phyloP scores from a whole-genome alignment of 306 rosid genomes.

The Quercus wislizeni region DNA sequence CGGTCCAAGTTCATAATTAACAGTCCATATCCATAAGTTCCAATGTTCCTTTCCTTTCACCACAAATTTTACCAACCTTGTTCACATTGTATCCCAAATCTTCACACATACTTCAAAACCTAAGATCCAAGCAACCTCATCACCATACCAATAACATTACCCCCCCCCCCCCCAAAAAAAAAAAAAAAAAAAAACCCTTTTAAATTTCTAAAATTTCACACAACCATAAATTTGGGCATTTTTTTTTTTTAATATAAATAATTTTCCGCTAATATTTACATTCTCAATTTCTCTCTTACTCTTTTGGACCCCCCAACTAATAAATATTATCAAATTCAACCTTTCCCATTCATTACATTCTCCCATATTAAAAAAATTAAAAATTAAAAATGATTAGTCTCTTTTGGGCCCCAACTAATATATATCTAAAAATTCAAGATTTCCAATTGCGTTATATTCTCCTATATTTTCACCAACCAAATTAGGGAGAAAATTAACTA shows the following conservation, averaged over 20 bases:
- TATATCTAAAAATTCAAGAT: neutral
- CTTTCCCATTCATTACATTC: too few relatives aligned
- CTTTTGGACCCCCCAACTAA: too few relatives aligned
- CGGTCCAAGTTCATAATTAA: neutral
- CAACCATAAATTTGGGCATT: neutral
- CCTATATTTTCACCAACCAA: neutral
- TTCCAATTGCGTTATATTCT: neutral
- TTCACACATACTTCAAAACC: neutral
- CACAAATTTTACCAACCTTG: neutral
- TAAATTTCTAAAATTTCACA: neutral
- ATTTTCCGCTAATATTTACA: neutral
- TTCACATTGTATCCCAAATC: constrained; percentile 4
- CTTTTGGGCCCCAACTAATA: neutral
- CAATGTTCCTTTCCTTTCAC: neutral
- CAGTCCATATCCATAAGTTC: neutral
- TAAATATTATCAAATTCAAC: too few relatives aligned
- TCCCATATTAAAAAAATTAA: too few relatives aligned
- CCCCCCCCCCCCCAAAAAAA: too few relatives aligned
- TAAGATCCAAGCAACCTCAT: too few relatives aligned
- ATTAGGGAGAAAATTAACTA: too few relatives aligned
- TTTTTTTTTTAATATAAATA: too few relatives aligned
- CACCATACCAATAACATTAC: too few relatives aligned
- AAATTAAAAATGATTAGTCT: too few relatives aligned
- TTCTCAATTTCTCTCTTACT: neutral
- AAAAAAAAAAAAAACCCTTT: neutral